phyloP scores from a whole-genome alignment of 176 grass and related monocot genomes.

The Lolium rigidum region DNA sequence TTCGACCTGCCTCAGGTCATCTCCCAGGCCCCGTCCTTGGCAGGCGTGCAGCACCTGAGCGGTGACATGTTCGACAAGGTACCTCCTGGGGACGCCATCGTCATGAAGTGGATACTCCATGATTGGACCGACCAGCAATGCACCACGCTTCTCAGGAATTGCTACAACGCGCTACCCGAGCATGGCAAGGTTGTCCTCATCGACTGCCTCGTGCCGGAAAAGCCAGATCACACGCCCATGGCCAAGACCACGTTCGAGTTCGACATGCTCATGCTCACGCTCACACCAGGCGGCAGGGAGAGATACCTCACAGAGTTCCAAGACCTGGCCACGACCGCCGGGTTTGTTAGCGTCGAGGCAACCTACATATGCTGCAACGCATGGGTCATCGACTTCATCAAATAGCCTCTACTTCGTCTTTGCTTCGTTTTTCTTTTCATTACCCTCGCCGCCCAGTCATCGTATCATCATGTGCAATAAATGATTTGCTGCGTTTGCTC shows the following conservation, averaged over 20 bases:
- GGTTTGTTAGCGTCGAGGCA: no score
- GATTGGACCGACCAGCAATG: constrained; percentile 88
- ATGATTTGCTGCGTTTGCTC: no score
- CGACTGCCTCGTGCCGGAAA: constrained; percentile 66
- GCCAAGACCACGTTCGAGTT: constrained; percentile 66
- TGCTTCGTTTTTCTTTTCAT: no score
- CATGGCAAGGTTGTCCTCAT: constrained; percentile 85
- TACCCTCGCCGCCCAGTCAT: no score
- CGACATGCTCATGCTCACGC: constrained; percentile 86
- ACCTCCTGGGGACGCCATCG: constrained; percentile 68
- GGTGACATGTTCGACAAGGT: constrained; percentile 82
- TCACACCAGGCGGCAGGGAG: constrained; percentile 87
- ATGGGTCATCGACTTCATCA: no score
- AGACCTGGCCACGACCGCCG: no score
- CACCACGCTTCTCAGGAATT: constrained; percentile 66
- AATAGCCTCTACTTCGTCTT: no score
- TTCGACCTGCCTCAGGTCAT: constrained; percentile 93
- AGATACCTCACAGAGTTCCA: constrained; percentile 49
- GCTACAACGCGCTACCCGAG: constrained; percentile 65
- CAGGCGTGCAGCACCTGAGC: constrained; percentile 67
- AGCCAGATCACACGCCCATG: constrained; percentile 41
- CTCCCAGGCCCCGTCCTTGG: constrained; percentile 77
- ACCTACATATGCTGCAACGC: no score
- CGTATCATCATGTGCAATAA: no score
- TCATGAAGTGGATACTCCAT: constrained; percentile 92